Evolutionary conservation across 352 stramenopile genomes (phyloP).

Genomic region (Phytophthora sp.): DNA sequence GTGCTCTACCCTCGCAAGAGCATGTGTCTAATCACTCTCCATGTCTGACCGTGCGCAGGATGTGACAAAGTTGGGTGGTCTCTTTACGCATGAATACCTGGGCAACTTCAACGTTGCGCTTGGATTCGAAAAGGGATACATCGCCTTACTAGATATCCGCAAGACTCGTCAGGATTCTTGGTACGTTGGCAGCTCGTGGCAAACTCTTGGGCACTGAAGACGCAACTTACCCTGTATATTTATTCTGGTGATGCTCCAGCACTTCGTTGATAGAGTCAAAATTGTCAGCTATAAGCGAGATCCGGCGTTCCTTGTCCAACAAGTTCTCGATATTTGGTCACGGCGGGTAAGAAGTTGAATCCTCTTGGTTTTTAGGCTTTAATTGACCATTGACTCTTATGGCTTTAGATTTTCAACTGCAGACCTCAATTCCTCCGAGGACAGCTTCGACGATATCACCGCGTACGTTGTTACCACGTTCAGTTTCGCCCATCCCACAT

Average conservation of each 20-base stretch:
- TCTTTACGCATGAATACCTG: constrained; percentile 82
- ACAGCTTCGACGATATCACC: constrained; percentile 34
- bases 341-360: constrained; percentile 51
- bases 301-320: constrained; percentile 51
- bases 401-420: constrained; percentile 45
- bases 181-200: constrained; percentile 32
- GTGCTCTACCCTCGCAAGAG: not conserved
- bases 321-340: constrained; percentile 69
- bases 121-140: constrained; percentile 66
- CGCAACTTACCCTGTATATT: not conserved
- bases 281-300: constrained; percentile 55
- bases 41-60: constrained; percentile 25
- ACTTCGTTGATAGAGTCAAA: constrained; percentile 58
- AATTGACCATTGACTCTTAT: not conserved
- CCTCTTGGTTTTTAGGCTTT: not conserved
- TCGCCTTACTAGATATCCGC: constrained; percentile 70
- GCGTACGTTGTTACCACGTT: constrained; percentile 30
- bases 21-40: constrained; percentile 1
- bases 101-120: constrained; percentile 56
- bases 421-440: constrained; percentile 29
- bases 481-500: no score
- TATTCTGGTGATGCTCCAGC: constrained; percentile 22
- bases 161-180: constrained; percentile 55
- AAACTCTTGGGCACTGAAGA: not conserved
- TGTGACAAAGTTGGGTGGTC: constrained; percentile 49